Percentiles rank a stretch among this genome's conserved stretches.
These are phyloP conservation scores for Mortierella sp. DNA, from an alignment of 371 early-diverging fungal species.

Conservation along the genomic window DNA sequence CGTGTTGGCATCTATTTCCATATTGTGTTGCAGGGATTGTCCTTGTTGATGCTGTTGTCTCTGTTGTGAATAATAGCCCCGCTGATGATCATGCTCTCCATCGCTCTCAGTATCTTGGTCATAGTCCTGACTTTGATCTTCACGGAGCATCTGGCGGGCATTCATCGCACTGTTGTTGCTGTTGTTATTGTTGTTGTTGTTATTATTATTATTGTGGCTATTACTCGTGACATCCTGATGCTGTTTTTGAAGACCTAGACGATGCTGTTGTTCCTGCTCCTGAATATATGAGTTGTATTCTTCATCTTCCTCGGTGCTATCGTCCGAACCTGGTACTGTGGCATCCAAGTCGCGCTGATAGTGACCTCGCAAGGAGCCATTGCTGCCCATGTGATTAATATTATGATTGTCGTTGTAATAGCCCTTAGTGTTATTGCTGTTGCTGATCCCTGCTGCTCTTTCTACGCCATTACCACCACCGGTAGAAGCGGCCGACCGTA, in stretches of 20 bases:
- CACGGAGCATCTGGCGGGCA: conserved; percentile 30
- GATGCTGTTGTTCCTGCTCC: conserved; percentile 35
- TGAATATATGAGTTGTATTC: conserved; percentile 41
- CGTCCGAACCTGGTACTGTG: conserved; percentile 36
- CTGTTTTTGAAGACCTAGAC: neutral
- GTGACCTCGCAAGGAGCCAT: conserved; percentile 9
- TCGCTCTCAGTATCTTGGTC: conserved; percentile 9
- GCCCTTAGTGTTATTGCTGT: conserved; percentile 2
- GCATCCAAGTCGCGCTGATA: conserved; percentile 22
- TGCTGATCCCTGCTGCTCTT: conserved; percentile 6
- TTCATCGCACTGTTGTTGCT: conserved; percentile 4
- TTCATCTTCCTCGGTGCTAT: conserved; percentile 53
- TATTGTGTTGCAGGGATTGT: conserved; percentile 1
- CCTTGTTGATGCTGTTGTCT: conserved; percentile 4
- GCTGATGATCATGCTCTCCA: neutral
- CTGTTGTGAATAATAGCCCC: no score
- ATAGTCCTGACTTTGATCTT: conserved; percentile 20
- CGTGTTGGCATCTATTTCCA: conserved; percentile 11
- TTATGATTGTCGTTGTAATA: conserved; percentile 6
- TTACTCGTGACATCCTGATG: no score
- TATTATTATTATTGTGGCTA: no score
- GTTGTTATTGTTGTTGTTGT: conserved; percentile 2
- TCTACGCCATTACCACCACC: conserved; percentile 1
- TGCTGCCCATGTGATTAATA: neutral
- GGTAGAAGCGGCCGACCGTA: conserved; percentile 32